These are phyloP conservation scores for Colletotrichum aenigma DNA, from an alignment of 2,329 filamentous ascomycete genomes.

Conservation along the genomic window DNA sequence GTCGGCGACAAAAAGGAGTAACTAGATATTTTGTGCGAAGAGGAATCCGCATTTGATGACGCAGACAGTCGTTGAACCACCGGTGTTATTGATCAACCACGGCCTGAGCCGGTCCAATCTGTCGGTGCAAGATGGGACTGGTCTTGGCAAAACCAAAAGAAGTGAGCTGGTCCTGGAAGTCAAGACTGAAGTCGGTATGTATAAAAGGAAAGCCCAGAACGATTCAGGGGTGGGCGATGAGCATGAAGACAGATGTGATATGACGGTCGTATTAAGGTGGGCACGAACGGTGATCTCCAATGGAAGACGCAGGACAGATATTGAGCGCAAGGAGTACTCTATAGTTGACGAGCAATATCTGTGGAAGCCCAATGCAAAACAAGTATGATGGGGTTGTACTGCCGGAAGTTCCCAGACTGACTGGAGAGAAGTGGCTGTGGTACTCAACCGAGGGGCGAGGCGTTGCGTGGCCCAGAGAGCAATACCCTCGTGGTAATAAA, in stretches of 20 bases:
- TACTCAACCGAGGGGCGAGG: not conserved
- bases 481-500: not conserved
- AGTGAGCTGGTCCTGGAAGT: not conserved
- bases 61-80: not conserved
- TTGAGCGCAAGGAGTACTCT: not conserved
- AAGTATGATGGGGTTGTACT: not conserved
- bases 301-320: not conserved
- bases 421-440: not conserved
- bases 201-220: not conserved
- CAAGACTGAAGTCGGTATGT: not conserved
- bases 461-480: not conserved
- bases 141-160: not conserved
- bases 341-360: not conserved
- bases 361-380: not conserved
- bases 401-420: not conserved
- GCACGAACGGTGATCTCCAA: not conserved
- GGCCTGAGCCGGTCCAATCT: not conserved
- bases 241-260: conserved; percentile 6
- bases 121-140: not conserved
- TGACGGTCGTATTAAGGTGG: conserved; percentile 6
- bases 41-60: not conserved
- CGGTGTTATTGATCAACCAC: not conserved
- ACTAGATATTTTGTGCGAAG: not conserved
- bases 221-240: not conserved
- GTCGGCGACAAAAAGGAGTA: not conserved